A percentile compares a stretch with the other conserved stretches of the same genome.
These are phyloP conservation scores for Candida vartiovaarae DNA, from an alignment of 805 yeast genomes.

Conservation along the genomic window DNA sequence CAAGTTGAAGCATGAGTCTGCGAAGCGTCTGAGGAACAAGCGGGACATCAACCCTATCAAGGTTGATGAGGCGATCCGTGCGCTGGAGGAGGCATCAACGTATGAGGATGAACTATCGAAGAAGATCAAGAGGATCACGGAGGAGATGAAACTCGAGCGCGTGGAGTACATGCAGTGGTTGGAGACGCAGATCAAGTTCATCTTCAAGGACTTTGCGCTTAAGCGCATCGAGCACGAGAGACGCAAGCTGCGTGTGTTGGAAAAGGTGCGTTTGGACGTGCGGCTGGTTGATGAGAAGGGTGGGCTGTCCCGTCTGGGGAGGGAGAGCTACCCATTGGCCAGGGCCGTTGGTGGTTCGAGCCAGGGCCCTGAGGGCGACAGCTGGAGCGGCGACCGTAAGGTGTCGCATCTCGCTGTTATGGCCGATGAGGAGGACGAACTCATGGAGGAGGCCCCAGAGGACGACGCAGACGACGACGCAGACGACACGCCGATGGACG, in stretches of 20 bases:
- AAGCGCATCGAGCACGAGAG: constrained; percentile 83
- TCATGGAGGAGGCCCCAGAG: constrained; percentile 5
- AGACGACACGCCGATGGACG: constrained; percentile 49
- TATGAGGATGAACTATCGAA: constrained; percentile 69
- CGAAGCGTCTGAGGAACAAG: constrained; percentile 62
- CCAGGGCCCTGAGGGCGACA: constrained; percentile 46
- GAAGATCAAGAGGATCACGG: constrained; percentile 76
- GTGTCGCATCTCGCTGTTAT: constrained; percentile 28
- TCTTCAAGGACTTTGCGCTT: constrained; percentile 54
- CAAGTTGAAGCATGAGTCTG: constrained; percentile 60
- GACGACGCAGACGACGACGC: constrained; percentile 17
- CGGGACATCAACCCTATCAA: constrained; percentile 77
- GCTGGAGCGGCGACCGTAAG: constrained; percentile 50
- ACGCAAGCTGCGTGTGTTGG: constrained; percentile 67
- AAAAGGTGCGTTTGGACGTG: constrained; percentile 61
- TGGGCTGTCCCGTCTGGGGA: constrained; percentile 76
- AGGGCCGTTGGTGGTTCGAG: constrained; percentile 23
- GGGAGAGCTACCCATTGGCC: constrained; percentile 47
- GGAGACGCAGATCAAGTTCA: constrained; percentile 45
- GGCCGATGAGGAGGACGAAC: constrained; percentile 8
- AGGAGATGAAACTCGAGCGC: constrained; percentile 75
- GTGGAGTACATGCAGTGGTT: constrained; percentile 50
- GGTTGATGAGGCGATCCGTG: constrained; percentile 82
- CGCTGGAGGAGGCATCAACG: constrained; percentile 71
- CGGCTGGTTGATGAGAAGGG: constrained; percentile 70